Percentiles rank a stretch among this genome's conserved stretches.
These are phyloP conservation scores for Hansenula sp. DNA, from an alignment of 1,139 yeast genomes.

Conservation along the genomic window DNA sequence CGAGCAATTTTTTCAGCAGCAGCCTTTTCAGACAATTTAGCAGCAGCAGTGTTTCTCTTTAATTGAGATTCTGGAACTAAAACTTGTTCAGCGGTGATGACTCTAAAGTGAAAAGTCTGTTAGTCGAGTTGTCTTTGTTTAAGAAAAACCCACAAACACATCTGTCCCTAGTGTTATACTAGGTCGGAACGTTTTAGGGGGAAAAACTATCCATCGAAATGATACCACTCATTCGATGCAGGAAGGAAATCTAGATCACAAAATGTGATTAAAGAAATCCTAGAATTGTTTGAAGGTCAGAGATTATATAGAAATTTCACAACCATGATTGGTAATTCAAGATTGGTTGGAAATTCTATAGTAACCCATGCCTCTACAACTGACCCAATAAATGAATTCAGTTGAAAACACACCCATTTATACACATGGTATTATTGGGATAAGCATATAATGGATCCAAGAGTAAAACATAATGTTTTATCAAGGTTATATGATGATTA, in stretches of 20 bases:
- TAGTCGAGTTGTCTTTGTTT: not conserved
- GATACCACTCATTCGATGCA: conserved; percentile 26
- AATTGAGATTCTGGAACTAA: conserved; percentile 88
- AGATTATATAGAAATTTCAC: conserved; percentile 20
- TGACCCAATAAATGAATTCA: conserved; percentile 1
- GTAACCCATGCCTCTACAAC: conserved; percentile 23
- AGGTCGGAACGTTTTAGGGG: no score
- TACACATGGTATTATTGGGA: conserved; percentile 11
- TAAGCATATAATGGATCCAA: conserved; percentile 1
- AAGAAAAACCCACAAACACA: no score
- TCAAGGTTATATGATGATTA: not conserved
- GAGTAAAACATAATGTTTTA: not conserved
- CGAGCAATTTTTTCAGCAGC: conserved; percentile 85
- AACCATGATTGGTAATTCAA: conserved; percentile 18
- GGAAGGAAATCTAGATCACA: not conserved
- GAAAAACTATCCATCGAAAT: conserved; percentile 19
- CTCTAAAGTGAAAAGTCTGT: conserved; percentile 14
- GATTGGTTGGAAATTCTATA: conserved; percentile 7
- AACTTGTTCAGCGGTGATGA: conserved; percentile 33
- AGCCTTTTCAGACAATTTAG: conserved; percentile 82
- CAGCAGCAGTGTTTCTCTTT: conserved; percentile 91
- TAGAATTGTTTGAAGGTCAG: conserved; percentile 18
- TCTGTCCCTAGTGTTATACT: no score
- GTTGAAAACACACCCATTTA: conserved; percentile 16
- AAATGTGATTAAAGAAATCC: not conserved